Base-by-base conservation (phyloP, 2,329 filamentous ascomycete species). In the Huntiella moniliformis region DNA sequence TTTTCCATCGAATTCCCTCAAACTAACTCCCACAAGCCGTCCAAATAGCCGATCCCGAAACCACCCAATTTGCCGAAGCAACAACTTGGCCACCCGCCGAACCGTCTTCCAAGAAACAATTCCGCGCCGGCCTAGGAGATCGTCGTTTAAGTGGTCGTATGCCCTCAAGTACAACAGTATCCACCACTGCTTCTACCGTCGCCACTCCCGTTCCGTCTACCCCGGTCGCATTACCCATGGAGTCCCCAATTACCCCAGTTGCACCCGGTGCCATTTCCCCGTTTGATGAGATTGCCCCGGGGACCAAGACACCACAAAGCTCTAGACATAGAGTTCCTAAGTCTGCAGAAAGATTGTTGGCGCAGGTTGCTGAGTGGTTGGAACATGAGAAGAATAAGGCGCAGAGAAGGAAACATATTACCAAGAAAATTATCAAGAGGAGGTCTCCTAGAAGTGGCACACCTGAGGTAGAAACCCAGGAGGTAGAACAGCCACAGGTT, bases 331-430 rank as follows among this genome's bases (percentile, higher is more conserved):
- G 47, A 16, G 43, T 46, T 5, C 43, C 47, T 35, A 49, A 46
- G 39, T 40, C 38, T 18, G 66, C 66, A 44, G 66, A 77, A 53
- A 72, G 68, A 52, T 61, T 92, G 5, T 62, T 91, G 22, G 69
- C 77, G 15, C 83, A 92, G 56, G 77, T 95, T 11, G 70, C 74
- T 18, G 76, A 83, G 52, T 96, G 88, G 88, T 64, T 95, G 35
- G 76, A 87, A 54, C 73, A 79, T 42, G 86, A 95, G 61, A 81
- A 79, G 56, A 63, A 67, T 31, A 75, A 76, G 54, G 69, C 71
- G 35, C 61, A 67, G 7, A 67, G 68, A 43, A 74, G 69, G 56
- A 68, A 56, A 53, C 67, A 61, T 59, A 55, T 65, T 59, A 57
- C 57, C 35, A 53, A 54, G 50, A 28, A 28, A 28, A 39, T 46